Evolutionary conservation across 345 rosid genomes (phyloP), one percentile per base, ranked within the genome.

Genomic region (Moringa oleifera): DNA sequence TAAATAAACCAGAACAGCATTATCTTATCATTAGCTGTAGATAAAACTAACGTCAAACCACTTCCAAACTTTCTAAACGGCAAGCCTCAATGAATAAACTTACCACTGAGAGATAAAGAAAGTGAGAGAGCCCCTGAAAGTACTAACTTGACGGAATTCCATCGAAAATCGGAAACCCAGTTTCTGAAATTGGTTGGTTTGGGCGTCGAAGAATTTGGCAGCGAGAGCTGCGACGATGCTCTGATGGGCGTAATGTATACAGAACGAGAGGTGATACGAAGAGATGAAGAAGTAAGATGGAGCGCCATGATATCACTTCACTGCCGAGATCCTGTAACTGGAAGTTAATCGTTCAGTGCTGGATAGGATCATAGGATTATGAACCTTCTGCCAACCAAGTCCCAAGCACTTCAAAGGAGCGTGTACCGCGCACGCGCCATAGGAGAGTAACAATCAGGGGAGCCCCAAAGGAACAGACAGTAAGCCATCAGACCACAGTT

Each of bases 51-150:
- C n/a, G 9, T 41, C 1, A 15, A 41, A 41, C 6, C 12, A 41
- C 1, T 9, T 16, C 13, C 1, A 41, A 41, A 41, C 12, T 7
- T 15, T 33, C 6, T 33, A 33, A 33, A 33, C 2, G 1, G 12
- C 12, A 11, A 41, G 47, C 47, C 6, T 41, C 47, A 58, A n/a
- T 17, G 47, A 1, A 16, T 12, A 68, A 51, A 62, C 77, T 68
- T 58, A 78, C 97, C 89, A 0, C 89, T 63, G 28, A 87, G 77
- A 46, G 89, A 78, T 25, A 88, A 62, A 62, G 81, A 65, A 45
- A 89, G 72, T 0, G 96, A 68, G 51, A 92, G 85, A 63, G 90
- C 82, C 20, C 95, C 95, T 15, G 85, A 82, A 69, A 85, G 79
- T 25, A 77, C 59, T 25, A 80, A 76, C 45, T 77, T 84, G 62